Base-by-base conservation (phyloP, 2,329 filamentous ascomycete genomes). In the Penicillium hordei region DNA sequence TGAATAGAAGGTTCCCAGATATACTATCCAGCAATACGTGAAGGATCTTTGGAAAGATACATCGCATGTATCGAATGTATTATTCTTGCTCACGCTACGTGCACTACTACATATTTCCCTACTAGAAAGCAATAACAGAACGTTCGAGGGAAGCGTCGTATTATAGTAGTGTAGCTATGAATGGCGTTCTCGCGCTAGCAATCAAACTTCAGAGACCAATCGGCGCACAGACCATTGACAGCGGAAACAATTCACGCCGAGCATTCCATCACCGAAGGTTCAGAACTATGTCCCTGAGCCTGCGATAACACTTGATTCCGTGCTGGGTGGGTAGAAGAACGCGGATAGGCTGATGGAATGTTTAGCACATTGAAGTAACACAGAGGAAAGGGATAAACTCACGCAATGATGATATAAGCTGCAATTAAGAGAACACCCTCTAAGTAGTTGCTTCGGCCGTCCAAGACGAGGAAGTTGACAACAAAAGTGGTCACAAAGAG, bases 391-490 rank as follows among this genome's bases (percentile, higher is more conserved):
- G 17, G 8, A 21, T n/a, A 31, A 25, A 71, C 76, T 71, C 66
- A 77, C 66, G 89, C 89, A 68, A 94, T 93, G 53, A 94, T 94
- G 40, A 88, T 79, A 68, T 94, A 94, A 4, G 91, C 82, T 39
- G 88, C 89, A 52, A 92, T 89, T 34, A 94, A 75, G 57, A 93
- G 76, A 59, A 86, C 85, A 3, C 90, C 90, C 73, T 94, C 90
- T 0, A 93, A 81, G 78, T 90, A 94, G 66, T 93, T 91, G 61
- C 88, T 92, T 72, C 91, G 86, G 31, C 91, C 91, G 66, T 95
- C 91, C 21, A 88, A 82, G 48, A 95, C 91, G 43, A 96, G 76
- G 71, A 95, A 96, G 71, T 95, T 96, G 57, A 93, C 89, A 34
- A 96, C 82, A 42, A 96, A 84, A 0, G 91, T 90, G 2, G 90